These are phyloP conservation scores for Fraxinus floribunda DNA, from an alignment of 305 asterid species.

Conservation along the genomic window DNA sequence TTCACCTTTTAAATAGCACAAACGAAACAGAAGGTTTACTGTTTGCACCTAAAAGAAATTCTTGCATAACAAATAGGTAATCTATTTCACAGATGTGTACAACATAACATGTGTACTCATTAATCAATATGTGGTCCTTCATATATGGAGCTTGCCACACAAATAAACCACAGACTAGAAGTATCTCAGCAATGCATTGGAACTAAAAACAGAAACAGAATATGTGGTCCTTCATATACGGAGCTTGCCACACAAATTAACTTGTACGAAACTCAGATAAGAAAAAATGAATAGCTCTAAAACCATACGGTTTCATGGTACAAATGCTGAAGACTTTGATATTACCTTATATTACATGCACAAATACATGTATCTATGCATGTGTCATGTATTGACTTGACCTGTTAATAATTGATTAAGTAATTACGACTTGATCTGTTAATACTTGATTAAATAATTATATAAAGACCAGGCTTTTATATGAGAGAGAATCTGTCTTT, in stretches of 20 bases:
- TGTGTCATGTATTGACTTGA: background rate
- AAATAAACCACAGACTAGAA: background rate
- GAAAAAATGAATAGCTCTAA: background rate
- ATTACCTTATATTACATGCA: background rate
- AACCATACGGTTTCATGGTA: background rate
- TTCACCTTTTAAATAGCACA: conserved; percentile 56
- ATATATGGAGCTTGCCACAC: too few species aligned
- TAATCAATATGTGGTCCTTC: background rate
- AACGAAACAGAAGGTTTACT: conserved; percentile 12
- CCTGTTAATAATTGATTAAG: background rate
- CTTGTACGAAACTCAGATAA: background rate
- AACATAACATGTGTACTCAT: background rate
- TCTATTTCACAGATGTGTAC: conserved; percentile 4
- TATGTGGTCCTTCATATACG: conserved; percentile 9
- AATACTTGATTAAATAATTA: background rate
- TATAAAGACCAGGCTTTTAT: background rate
- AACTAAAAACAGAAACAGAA: conserved; percentile 7
- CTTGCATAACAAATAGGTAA: background rate
- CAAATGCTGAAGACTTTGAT: background rate
- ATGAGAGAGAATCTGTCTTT: background rate
- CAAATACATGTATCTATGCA: background rate
- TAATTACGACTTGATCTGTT: background rate
- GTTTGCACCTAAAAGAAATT: background rate
- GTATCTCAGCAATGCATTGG: background rate
- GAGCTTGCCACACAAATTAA: background rate